These are phyloP conservation scores for Plectranthus barbatus DNA, from an alignment of 257 asterid genomes.

Conservation along the genomic window DNA sequence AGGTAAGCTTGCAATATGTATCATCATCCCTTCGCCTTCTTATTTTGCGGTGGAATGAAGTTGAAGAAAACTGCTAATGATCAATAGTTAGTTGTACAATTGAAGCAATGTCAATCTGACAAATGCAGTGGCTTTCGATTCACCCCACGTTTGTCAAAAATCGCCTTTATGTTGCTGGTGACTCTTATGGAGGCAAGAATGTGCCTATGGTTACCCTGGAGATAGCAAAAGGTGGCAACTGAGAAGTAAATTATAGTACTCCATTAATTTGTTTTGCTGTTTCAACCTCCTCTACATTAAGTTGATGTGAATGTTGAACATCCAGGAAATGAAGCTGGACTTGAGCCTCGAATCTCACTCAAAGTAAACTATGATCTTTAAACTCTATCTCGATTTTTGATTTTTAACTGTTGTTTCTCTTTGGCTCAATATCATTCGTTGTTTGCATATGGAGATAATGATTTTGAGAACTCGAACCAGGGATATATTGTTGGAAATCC, in stretches of 20 bases:
- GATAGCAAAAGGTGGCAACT: slow-evolving; percentile 30
- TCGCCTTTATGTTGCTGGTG: slow-evolving; percentile 39
- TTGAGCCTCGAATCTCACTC: slow-evolving; percentile 28
- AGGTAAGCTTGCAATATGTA: slow-evolving; percentile 17
- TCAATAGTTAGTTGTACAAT: not conserved
- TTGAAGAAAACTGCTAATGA: too few species aligned
- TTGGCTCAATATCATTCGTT: too few species aligned
- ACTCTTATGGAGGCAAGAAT: slow-evolving; percentile 47
- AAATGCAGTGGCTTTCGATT: slow-evolving; percentile 47
- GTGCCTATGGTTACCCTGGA: slow-evolving; percentile 33
- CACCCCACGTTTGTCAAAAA: slow-evolving; percentile 35
- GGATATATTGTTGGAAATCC: slow-evolving; percentile 46
- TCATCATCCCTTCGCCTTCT: too few species aligned
- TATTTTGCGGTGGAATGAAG: too few species aligned
- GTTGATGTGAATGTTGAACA: not conserved
- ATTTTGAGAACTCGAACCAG: slow-evolving; percentile 12
- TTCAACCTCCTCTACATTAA: not conserved
- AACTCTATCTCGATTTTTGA: not conserved
- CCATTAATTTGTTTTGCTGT: not conserved
- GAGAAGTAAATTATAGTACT: too few species aligned
- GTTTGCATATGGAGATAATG: not conserved
- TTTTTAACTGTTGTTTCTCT: not conserved
- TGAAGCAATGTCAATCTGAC: not conserved
- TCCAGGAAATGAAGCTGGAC: slow-evolving; percentile 43
- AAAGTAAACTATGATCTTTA: slow-evolving; percentile 16